These are phyloP conservation scores for Tilletiaria anomala DNA, from an alignment of 1,284 basidiomycete species.

Conservation along the genomic window DNA sequence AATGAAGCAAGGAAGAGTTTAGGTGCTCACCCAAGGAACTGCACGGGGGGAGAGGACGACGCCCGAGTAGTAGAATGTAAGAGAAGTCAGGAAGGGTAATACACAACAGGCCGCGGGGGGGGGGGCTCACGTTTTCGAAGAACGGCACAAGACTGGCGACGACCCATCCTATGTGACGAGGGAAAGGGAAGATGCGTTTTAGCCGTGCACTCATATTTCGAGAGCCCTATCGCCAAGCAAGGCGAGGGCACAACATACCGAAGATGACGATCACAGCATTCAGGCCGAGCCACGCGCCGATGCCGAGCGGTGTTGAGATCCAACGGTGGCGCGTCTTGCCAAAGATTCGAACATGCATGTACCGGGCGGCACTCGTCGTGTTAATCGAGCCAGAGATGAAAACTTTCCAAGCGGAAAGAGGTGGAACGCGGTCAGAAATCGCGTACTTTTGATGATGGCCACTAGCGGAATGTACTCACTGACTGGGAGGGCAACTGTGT, in stretches of 20 bases:
- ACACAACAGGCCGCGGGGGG: slow-evolving; percentile 17
- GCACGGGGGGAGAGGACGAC: no score
- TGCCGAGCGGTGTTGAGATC: slow-evolving; percentile 24
- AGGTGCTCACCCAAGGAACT: no score
- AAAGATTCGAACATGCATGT: slow-evolving; percentile 19
- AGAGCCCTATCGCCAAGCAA: neutral
- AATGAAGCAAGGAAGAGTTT: no score
- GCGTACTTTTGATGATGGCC: no score
- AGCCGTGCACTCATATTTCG: neutral
- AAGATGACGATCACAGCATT: slow-evolving; percentile 7
- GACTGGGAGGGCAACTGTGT: slow-evolving; percentile 1
- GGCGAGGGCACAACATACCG: neutral
- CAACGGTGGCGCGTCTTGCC: slow-evolving; percentile 19
- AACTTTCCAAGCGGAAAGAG: no score
- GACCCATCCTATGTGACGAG: neutral
- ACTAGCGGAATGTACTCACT: slow-evolving; percentile 21
- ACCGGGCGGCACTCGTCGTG: slow-evolving; percentile 21
- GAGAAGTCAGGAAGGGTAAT: neutral
- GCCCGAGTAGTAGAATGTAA: no score
- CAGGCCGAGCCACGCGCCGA: slow-evolving; percentile 13
- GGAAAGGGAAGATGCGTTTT: neutral
- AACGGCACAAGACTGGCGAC: slow-evolving; percentile 3
- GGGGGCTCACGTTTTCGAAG: slow-evolving; percentile 20
- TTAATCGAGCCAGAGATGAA: slow-evolving; percentile 33
- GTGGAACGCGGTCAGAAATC: no score